Evolutionary conservation across 345 rosid genomes (phyloP).

Genomic region (Brassica incana): DNA sequence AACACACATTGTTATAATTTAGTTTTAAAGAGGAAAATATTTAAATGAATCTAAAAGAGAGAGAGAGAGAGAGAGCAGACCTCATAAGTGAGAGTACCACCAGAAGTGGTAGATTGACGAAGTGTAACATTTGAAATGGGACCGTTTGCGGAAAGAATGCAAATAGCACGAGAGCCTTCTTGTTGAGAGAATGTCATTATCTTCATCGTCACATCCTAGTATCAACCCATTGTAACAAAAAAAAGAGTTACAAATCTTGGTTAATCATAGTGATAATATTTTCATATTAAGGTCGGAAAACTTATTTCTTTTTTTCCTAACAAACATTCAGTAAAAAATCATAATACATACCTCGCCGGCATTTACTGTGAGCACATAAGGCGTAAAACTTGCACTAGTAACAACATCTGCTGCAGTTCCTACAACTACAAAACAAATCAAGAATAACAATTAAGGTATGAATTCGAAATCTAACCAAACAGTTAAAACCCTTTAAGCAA

Average conservation of each 20-base stretch:
- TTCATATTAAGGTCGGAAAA: background rate
- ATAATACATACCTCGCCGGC: conserved; percentile 73
- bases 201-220: conserved; percentile 91
- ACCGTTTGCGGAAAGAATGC: conserved; percentile 86
- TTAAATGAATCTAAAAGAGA: background rate
- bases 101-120: conserved; percentile 76
- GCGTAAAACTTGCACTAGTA: conserved; percentile 65
- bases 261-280: background rate
- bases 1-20: conserved; percentile 1
- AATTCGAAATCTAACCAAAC: background rate
- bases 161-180: conserved; percentile 73
- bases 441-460: background rate
- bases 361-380: conserved; percentile 80
- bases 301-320: background rate
- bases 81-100: conserved; percentile 96
- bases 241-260: background rate
- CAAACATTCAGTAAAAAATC: background rate
- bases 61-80: conserved; percentile 38
- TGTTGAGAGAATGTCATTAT: conserved; percentile 83
- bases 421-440: conserved; percentile 45
- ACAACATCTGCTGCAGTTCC: conserved; percentile 53
- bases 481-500: conserved; percentile 20
- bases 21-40: background rate
- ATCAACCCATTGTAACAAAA: conserved; percentile 10
- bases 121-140: conserved; percentile 85